These are phyloP conservation scores for Meripilus lineatus DNA, from an alignment of 1,284 basidiomycete species.

Conservation along the genomic window DNA sequence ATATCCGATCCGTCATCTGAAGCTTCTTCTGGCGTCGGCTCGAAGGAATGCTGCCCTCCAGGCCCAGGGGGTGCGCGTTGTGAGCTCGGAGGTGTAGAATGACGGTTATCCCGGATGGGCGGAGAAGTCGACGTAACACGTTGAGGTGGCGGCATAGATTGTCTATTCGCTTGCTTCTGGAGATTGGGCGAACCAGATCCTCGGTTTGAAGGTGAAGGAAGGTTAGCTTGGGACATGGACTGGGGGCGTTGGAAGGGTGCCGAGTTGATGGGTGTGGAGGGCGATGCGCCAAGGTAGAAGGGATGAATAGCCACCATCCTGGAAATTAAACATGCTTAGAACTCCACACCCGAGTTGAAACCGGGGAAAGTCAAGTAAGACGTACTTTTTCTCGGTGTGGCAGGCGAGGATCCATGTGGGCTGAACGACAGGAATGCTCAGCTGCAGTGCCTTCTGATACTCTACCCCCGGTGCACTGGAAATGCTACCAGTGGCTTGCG, in stretches of 20 bases:
- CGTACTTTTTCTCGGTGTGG: constrained; percentile 74
- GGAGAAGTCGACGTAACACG: constrained; percentile 33
- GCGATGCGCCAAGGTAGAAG: constrained; percentile 73
- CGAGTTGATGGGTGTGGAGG: constrained; percentile 38
- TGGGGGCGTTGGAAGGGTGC: constrained; percentile 51
- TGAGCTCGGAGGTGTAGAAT: constrained; percentile 28
- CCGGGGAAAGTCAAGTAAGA: constrained; percentile 9
- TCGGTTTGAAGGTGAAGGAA: constrained; percentile 38
- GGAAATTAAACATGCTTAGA: constrained; percentile 2
- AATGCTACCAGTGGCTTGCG: constrained; percentile 46
- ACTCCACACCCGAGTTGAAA: background rate
- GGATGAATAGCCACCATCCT: constrained; percentile 85
- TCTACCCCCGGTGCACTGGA: constrained; percentile 68
- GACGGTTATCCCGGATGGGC: constrained; percentile 36
- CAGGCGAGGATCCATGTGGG: constrained; percentile 90
- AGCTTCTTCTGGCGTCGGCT: constrained; percentile 44
- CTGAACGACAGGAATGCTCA: constrained; percentile 88
- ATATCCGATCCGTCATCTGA: no score
- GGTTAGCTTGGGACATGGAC: constrained; percentile 74
- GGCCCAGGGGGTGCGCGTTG: constrained; percentile 19
- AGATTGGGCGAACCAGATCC: constrained; percentile 24
- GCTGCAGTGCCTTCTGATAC: constrained; percentile 86
- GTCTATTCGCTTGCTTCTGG: constrained; percentile 40
- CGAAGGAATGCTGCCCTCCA: constrained; percentile 28
- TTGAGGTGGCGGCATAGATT: constrained; percentile 56